These are phyloP conservation scores for Juglanconis sp. DNA, from an alignment of 2,329 filamentous ascomycete genomes.

Conservation along the genomic window DNA sequence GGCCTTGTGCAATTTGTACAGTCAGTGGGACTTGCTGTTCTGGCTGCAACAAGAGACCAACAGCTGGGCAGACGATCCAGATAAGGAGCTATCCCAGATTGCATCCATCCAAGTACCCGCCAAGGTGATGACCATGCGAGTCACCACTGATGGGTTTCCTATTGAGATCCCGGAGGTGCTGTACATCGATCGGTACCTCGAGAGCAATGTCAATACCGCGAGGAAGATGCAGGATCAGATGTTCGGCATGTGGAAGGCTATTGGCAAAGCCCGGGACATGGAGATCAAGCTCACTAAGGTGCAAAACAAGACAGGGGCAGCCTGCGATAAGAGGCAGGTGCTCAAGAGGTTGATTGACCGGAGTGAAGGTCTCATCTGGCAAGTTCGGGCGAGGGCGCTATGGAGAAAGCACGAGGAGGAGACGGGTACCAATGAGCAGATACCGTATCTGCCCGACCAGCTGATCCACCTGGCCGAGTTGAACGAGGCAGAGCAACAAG, in stretches of 20 bases:
- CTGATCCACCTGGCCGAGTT: constrained; percentile 19
- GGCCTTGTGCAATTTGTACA: constrained; percentile 53
- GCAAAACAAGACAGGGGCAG: constrained; percentile 3
- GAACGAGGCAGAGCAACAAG: constrained; percentile 17
- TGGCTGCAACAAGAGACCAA: constrained; percentile 22
- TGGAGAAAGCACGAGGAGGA: constrained; percentile 22
- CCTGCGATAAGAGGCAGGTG: constrained; percentile 15
- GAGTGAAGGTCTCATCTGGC: constrained; percentile 21
- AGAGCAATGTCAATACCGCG: constrained; percentile 19
- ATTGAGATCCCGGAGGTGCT: constrained; percentile 24
- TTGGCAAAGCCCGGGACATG: constrained; percentile 14
- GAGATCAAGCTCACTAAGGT: constrained; percentile 3
- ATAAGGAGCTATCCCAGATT: constrained; percentile 7
- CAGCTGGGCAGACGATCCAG: neutral
- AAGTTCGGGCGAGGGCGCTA: constrained; percentile 18
- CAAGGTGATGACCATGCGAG: constrained; percentile 20
- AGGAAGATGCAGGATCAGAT: constrained; percentile 20
- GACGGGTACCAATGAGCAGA: constrained; percentile 12
- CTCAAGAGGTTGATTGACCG: constrained; percentile 21
- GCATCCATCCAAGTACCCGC: constrained; percentile 14
- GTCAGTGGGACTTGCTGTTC: constrained; percentile 33
- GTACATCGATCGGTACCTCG: constrained; percentile 25
- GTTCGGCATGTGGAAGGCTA: constrained; percentile 8
- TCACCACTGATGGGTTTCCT: constrained; percentile 16
- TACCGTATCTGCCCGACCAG: constrained; percentile 23